Conservation (phyloP, 2,329 filamentous ascomycete genomes). For the Pseudogymnoascus sp. region DNA sequence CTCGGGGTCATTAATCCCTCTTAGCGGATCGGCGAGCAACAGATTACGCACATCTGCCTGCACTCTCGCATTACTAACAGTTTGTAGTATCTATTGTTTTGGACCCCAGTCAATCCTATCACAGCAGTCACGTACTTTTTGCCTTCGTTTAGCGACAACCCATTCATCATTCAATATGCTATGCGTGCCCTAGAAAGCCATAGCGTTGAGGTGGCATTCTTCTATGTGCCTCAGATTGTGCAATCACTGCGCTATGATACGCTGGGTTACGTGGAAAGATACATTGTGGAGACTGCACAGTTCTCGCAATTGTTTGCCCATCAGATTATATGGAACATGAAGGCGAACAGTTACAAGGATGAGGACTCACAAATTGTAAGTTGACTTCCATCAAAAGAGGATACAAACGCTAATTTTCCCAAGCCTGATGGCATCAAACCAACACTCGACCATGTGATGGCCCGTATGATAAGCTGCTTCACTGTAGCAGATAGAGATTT, state of each 20-base stretch:
- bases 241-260: slow-evolving; percentile 89
- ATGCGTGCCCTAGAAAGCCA: slow-evolving; percentile 93
- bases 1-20: slow-evolving; percentile 72
- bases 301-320: slow-evolving; percentile 98
- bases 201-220: slow-evolving; percentile 94
- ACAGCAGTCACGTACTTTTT: slow-evolving; percentile 91
- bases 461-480: slow-evolving; percentile 75
- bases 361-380: slow-evolving; percentile 79
- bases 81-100: slow-evolving; percentile 75
- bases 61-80: slow-evolving; percentile 49
- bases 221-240: slow-evolving; percentile 97
- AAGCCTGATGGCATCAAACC: slow-evolving; percentile 88
- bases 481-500: slow-evolving; percentile 71
- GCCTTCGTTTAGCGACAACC: slow-evolving; percentile 83
- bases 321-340: slow-evolving; percentile 99
- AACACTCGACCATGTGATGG: slow-evolving; percentile 83
- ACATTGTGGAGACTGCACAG: slow-evolving; percentile 93
- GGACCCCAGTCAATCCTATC: slow-evolving; percentile 86
- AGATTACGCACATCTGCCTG: slow-evolving; percentile 71
- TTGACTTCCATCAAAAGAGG: slow-evolving; percentile 10
- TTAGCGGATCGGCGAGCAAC: slow-evolving; percentile 75
- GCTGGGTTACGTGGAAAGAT: slow-evolving; percentile 89
- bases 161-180: slow-evolving; percentile 91
- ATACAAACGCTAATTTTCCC: slow-evolving; percentile 11
- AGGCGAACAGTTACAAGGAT: slow-evolving; percentile 96